phyloP scores from a whole-genome alignment of 768 basidiomycete species.

The Auriscalpium vulgare region DNA sequence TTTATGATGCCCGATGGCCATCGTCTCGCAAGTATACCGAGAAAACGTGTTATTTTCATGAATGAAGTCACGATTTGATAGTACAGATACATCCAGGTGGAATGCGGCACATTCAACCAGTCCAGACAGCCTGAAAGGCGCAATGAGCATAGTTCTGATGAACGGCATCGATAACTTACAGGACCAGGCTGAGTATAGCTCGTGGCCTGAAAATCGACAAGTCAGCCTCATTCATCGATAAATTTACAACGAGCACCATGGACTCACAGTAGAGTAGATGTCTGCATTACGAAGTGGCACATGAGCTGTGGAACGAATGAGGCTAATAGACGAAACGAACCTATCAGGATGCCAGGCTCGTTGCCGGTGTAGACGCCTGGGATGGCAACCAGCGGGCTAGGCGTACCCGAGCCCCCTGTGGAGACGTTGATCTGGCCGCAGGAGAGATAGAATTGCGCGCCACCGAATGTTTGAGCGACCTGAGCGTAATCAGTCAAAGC shows the following conservation, averaged over 20 bases:
- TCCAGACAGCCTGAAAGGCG: neutral
- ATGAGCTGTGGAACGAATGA: neutral
- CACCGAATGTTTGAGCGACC: too few relatives aligned
- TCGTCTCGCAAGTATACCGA: too few relatives aligned
- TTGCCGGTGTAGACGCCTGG: conserved; percentile 28
- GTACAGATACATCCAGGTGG: too few relatives aligned
- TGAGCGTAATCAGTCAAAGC: too few relatives aligned
- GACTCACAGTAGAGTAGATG: neutral
- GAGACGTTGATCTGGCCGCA: conserved; percentile 29
- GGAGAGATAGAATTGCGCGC: conserved; percentile 10
- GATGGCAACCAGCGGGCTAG: conserved; percentile 25
- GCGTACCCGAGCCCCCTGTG: conserved; percentile 24
- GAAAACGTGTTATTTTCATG: too few relatives aligned
- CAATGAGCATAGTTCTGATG: neutral
- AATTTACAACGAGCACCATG: neutral
- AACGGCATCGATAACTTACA: neutral
- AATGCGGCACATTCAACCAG: neutral
- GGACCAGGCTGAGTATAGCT: conserved; percentile 4
- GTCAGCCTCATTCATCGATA: neutral
- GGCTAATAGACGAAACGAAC: neutral
- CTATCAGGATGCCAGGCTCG: conserved; percentile 24
- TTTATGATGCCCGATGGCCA: too few relatives aligned
- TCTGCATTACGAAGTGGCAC: neutral
- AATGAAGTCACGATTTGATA: too few relatives aligned
- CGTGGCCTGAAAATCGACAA: neutral